phyloP scores from a whole-genome alignment of 352 stramenopile genomes.

The Phytopythium montanum region DNA sequence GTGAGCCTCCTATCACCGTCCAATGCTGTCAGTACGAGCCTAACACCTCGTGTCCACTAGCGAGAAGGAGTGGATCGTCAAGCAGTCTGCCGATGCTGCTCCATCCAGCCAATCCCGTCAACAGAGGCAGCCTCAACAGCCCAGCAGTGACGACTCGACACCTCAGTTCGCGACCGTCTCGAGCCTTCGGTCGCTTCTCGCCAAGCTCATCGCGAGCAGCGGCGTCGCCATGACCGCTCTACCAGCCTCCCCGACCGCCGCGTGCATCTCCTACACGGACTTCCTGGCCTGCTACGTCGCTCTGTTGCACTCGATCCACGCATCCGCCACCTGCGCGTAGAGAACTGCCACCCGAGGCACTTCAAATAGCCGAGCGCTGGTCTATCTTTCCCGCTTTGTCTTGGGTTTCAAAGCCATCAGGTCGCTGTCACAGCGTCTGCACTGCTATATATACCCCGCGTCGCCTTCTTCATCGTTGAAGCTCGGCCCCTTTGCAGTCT shows the following conservation, averaged over 20 bases:
- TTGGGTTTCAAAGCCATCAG: neutral
- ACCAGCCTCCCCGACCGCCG: slow-evolving; percentile 21
- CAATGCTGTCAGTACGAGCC: neutral
- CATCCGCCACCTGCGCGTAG: slow-evolving; percentile 1
- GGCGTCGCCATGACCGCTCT: slow-evolving; percentile 23
- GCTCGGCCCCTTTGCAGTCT: too few species aligned
- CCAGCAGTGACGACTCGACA: neutral
- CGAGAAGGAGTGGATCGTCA: slow-evolving; percentile 15
- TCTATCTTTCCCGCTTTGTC: slow-evolving; percentile 1
- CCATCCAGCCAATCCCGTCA: neutral
- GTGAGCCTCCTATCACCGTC: slow-evolving; percentile 13
- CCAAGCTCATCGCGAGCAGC: slow-evolving; percentile 29
- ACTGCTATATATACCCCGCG: neutral
- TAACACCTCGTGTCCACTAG: neutral
- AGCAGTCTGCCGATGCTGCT: neutral
- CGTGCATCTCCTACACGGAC: slow-evolving; percentile 64
- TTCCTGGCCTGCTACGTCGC: slow-evolving; percentile 62
- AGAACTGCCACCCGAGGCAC: too few species aligned
- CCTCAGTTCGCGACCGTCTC: slow-evolving; percentile 14
- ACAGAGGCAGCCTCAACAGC: neutral
- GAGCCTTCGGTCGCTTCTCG: slow-evolving; percentile 36
- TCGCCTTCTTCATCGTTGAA: neutral
- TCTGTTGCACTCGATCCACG: slow-evolving; percentile 26
- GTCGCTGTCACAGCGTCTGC: neutral
- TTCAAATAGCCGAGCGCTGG: neutral